Base-by-base conservation (phyloP, 2,329 filamentous ascomycete genomes). In the Conoideocrella luteorostrata region DNA sequence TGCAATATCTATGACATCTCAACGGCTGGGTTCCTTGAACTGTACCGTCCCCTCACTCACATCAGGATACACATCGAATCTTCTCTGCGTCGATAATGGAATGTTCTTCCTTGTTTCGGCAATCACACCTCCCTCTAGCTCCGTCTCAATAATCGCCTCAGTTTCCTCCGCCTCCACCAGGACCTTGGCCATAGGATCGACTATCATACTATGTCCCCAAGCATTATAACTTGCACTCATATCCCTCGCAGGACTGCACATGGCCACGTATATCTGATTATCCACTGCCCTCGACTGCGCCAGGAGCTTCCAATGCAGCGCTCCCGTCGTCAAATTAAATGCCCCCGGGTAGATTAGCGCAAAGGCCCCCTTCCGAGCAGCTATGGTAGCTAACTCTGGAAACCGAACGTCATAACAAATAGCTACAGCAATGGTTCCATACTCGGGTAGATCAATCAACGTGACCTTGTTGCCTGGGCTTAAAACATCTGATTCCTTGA, bases 341-440 rank as follows among this genome's bases (percentile, higher is more conserved):
- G 93, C 93, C n/a, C 89, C 93, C 0, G 93, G 93, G 65, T 96
- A 97, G 15, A 97, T 63, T 43, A 97, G 78, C 36, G 88, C 75
- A 64, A 98, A 98, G 46, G 82, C 85, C n/a, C 85, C 89, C 52
- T 82, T 81, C 24, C 93, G 77, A 17, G 91, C 88, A 0, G 91
- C 91, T 45, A 97, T 84, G 61, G 80, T 93, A 3, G 89, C 93
- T 10, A 95, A 74, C 68, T 97, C 93, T 0, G 93, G 91, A 70
- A 98, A 98, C 32, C 93, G 88, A 44, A 98, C 80, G 66, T 98
- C 93, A 69, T 98, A 98, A 76, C 93, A 98, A 61, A 98, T 97
- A 24, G 87, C 90, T 4, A 98, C 71, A 4, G 80, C 89, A 49
- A 98, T 78, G 62, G 80, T 84, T 47, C 93, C 93, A 64, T 95